A percentile compares a stretch with the other conserved stretches of the same genome.
Evolutionary conservation across 2,329 filamentous ascomycete genomes (phyloP).

Genomic region (Aureobasidium sp.): DNA sequence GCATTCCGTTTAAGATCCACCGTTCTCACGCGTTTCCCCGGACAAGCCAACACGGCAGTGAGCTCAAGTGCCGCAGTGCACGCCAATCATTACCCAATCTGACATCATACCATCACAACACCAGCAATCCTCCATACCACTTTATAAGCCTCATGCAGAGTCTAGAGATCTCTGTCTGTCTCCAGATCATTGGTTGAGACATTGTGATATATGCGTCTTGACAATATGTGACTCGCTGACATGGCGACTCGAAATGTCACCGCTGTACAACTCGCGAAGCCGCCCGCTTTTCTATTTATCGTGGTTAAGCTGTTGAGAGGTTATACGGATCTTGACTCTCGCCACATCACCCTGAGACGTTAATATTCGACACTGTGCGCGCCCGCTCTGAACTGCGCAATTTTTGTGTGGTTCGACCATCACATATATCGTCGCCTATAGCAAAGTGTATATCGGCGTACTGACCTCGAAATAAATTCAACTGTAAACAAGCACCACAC

Average conservation of each 20-base stretch:
- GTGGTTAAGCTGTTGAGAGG: slow-evolving; percentile 9
- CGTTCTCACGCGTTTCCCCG: background rate
- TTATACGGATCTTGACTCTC: background rate
- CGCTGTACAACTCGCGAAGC: background rate
- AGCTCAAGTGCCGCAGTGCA: background rate
- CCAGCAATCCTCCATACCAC: background rate
- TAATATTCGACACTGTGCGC: background rate
- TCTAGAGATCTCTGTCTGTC: background rate
- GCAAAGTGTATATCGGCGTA: background rate
- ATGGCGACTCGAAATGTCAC: background rate
- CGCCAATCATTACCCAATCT: background rate
- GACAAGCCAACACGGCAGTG: slow-evolving; percentile 9
- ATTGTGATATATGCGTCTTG: background rate
- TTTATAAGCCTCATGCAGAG: background rate
- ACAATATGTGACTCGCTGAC: background rate
- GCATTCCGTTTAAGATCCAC: background rate
- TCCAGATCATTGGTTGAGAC: background rate
- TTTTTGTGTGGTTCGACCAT: background rate
- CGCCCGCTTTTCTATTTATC: background rate
- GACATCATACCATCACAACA: background rate
- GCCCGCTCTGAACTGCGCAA: background rate
- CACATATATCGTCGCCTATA: background rate
- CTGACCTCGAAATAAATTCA: background rate
- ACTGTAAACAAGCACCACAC: background rate
- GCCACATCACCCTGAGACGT: background rate